Base-by-base conservation (phyloP, 2,329 filamentous ascomycete species). In the Aspergillus sojae region DNA sequence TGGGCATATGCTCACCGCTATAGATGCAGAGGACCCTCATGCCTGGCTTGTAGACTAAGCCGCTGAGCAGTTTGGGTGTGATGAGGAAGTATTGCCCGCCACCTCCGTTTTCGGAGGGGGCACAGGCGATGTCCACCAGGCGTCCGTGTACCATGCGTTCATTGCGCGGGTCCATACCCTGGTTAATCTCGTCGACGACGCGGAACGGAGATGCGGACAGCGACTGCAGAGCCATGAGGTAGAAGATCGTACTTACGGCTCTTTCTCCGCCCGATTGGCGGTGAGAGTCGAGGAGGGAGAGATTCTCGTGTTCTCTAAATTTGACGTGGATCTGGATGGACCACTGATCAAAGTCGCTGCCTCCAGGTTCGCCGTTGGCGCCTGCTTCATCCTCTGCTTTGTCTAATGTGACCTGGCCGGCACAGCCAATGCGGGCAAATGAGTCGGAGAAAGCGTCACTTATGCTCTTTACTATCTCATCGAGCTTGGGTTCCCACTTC, bases 121-220 rank as follows among this genome's bases (percentile, higher is more conserved):
- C 76, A 78, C 95, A 98, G 50, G 95, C 95, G 74, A 99, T 97
- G 74, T 97, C 93, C 10, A 99, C 95, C 91, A 99, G 96, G 67
- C 95, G 92, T 75, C 94, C 93, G 80, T 99, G 95, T 19, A 99
- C 94, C 88, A 97, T 96, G 70, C 95, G 91, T 80, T 99, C 95
- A 79, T 99, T 99, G 72, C 95, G 90, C 50, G 94, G 95, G 77
- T 99, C 95, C 95, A 99, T 99, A 69, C 95, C 95, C 80, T 99
- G 95, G 75, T 99, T 99, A 84, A 99, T 99, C 81, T 99, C 95
- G 79, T 99, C 95, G 63, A 99, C 95, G 57, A 99, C 94, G 58
- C 95, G 93, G 86, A 99, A 99, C 1, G 95, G 95, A 4, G 94
- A 93, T 72, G 93, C 91, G 19, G 95, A 94, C 72, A 99, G 89